Conservation (phyloP, 176 grass and related monocot species). For the Pontederia paniculata region DNA sequence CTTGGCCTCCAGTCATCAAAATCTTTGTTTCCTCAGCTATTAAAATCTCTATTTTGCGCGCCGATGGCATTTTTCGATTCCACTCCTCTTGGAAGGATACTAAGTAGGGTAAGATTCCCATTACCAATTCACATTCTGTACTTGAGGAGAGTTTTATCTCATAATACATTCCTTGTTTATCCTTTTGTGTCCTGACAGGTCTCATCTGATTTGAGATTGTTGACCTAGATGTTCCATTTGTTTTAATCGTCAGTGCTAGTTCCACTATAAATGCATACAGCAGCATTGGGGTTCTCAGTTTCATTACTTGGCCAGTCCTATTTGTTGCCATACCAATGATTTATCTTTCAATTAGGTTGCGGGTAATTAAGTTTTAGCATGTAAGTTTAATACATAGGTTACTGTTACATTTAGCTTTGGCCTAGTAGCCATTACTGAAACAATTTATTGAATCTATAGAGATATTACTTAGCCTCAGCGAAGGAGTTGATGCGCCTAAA, state of each 20-base stretch:
- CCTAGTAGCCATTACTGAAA: neutral
- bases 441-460: conserved; percentile 33
- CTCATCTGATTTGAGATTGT: conserved; percentile 74
- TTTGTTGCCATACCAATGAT: too few relatives aligned
- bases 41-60: conserved; percentile 62
- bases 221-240: conserved; percentile 87
- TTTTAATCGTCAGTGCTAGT: conserved; percentile 33
- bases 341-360: conserved; percentile 51
- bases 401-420: neutral
- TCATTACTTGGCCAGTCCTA: too few relatives aligned
- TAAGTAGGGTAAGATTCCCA: conserved; percentile 70
- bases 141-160: neutral
- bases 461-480: conserved; percentile 71
- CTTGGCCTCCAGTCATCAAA: conserved; percentile 74
- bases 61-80: conserved; percentile 93
- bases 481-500: conserved; percentile 96
- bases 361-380: conserved; percentile 38
- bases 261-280: conserved; percentile 54
- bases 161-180: neutral
- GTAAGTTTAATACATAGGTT: neutral
- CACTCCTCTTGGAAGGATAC: conserved; percentile 81
- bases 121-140: conserved; percentile 1
- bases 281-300: too few relatives aligned
- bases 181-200: conserved; percentile 39
- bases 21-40: conserved; percentile 74